Evolutionary conservation across 2,329 filamentous ascomycete species (phyloP).

Genomic region (Penicillium sp.): DNA sequence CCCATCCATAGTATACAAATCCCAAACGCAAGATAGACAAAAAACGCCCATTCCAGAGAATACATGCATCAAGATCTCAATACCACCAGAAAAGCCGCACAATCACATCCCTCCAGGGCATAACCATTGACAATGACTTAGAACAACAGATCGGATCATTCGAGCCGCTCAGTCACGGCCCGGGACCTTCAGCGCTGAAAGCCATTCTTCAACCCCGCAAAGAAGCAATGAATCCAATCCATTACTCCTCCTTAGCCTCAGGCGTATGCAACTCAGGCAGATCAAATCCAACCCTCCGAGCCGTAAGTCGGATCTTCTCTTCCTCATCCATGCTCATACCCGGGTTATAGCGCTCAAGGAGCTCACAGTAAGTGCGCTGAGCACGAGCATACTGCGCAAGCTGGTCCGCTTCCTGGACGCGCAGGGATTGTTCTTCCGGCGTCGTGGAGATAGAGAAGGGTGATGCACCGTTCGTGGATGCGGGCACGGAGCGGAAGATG

Average conservation of each 20-base stretch:
- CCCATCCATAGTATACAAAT: conserved; percentile 10
- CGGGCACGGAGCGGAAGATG: conserved; percentile 25
- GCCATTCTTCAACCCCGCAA: no score
- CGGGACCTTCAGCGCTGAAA: no score
- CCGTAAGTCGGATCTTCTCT: conserved; percentile 80
- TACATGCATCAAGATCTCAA: conserved; percentile 2
- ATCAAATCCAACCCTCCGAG: conserved; percentile 86
- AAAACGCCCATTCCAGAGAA: conserved; percentile 8
- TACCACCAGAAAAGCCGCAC: background rate
- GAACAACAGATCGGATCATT: background rate
- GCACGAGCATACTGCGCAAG: conserved; percentile 77
- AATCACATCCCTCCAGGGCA: background rate
- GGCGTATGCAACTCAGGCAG: conserved; percentile 66
- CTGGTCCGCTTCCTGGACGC: conserved; percentile 67
- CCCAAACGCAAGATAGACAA: background rate
- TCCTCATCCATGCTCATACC: conserved; percentile 84
- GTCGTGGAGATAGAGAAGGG: conserved; percentile 18
- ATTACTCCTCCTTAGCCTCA: conserved; percentile 14
- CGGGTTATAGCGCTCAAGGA: conserved; percentile 91
- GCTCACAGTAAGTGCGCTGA: conserved; percentile 78
- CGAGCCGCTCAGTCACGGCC: no score
- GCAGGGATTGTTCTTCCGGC: conserved; percentile 21
- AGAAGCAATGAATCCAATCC: background rate
- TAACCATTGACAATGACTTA: background rate
- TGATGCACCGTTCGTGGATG: background rate